A percentile compares a stretch with the other conserved stretches of the same genome.
phyloP scores from a whole-genome alignment of 2,329 filamentous ascomycete genomes.

The Cyphellophora europaea region DNA sequence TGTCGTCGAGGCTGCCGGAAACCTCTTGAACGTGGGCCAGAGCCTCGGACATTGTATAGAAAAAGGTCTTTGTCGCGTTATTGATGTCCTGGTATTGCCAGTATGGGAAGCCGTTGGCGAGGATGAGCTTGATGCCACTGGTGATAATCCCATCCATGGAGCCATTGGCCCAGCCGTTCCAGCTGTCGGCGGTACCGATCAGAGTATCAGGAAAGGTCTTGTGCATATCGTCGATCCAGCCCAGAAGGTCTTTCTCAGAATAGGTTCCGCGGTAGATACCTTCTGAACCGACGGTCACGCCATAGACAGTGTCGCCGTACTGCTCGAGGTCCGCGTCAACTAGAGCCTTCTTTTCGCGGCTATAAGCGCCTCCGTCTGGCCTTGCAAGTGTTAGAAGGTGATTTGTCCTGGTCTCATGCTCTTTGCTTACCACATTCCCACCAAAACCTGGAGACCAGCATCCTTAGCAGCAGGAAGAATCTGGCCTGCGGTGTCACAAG shows the following conservation, averaged over 20 bases:
- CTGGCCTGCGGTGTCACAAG: conserved; percentile 52
- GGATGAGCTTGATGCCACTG: conserved; percentile 50
- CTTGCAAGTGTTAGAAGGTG: conserved; percentile 30
- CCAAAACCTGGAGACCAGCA: conserved; percentile 57
- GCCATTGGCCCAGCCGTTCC: conserved; percentile 63
- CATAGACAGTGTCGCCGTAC: conserved; percentile 52
- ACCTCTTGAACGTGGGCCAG: conserved; percentile 53
- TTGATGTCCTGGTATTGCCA: conserved; percentile 56
- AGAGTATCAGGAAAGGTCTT: conserved; percentile 44
- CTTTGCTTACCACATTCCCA: conserved; percentile 62
- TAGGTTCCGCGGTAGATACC: conserved; percentile 61
- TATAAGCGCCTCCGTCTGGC: conserved; percentile 55
- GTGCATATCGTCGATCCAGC: conserved; percentile 55
- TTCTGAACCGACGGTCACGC: conserved; percentile 63
- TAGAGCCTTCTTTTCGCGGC: conserved; percentile 50
- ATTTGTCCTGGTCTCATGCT: too few species aligned
- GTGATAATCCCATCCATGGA: conserved; percentile 56
- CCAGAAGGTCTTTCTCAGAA: conserved; percentile 49
- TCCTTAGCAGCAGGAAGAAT: conserved; percentile 57
- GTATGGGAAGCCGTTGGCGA: conserved; percentile 64
- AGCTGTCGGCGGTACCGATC: conserved; percentile 61
- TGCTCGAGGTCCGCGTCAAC: conserved; percentile 32
- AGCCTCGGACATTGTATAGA: conserved; percentile 58
- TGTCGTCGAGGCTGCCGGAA: conserved; percentile 42
- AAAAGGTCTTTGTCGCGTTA: conserved; percentile 53